Evolutionary conservation across 1,284 basidiomycete species (phyloP).

Genomic region (Malassezia pachydermatis): DNA sequence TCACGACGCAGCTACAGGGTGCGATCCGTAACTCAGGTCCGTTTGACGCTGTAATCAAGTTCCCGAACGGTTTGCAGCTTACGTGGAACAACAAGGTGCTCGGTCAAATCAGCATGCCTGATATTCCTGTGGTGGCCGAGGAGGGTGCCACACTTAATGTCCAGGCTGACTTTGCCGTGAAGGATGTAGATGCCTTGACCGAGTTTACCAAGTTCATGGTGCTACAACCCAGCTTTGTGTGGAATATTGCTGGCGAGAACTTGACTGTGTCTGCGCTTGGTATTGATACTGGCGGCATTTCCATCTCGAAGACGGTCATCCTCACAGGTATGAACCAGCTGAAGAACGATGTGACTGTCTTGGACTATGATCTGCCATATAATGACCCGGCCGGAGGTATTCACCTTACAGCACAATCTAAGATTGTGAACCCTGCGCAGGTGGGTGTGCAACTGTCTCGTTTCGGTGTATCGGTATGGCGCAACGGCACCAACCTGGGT

Average conservation of each 20-base stretch:
- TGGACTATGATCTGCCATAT: conserved; percentile 62
- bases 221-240: conserved; percentile 61
- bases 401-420: conserved; percentile 59
- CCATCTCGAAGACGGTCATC: conserved; percentile 58
- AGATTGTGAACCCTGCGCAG: conserved; percentile 63
- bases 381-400: conserved; percentile 69
- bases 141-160: conserved; percentile 58
- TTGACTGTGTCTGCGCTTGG: conserved; percentile 54
- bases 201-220: conserved; percentile 61
- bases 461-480: conserved; percentile 58
- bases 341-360: conserved; percentile 58
- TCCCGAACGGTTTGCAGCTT: conserved; percentile 59
- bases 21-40: conserved; percentile 65
- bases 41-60: conserved; percentile 63
- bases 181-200: conserved; percentile 57
- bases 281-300: conserved; percentile 54
- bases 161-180: conserved; percentile 57
- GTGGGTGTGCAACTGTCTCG: conserved; percentile 61
- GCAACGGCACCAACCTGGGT: conserved; percentile 56
- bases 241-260: conserved; percentile 63
- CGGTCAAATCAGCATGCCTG: conserved; percentile 59
- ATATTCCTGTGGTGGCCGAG: conserved; percentile 52
- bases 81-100: conserved; percentile 58
- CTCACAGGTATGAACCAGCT: conserved; percentile 65
- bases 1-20: conserved; percentile 58